phyloP scores from a whole-genome alignment of 2,329 filamentous ascomycete genomes.

The Clarireedia sp. region DNA sequence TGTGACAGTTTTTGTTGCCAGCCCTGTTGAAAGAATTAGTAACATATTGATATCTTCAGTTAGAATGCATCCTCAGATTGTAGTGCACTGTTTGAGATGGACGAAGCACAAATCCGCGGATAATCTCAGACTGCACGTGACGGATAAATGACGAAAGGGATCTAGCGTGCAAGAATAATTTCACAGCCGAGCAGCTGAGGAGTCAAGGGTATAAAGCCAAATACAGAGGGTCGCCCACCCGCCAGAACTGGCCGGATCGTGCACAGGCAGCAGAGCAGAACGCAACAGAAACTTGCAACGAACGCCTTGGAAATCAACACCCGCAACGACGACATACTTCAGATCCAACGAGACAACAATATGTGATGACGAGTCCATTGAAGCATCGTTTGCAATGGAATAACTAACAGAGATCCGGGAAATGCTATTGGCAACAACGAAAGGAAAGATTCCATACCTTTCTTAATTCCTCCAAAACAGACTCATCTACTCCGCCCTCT shows the following conservation, averaged over 20 bases:
- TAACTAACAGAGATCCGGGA: conserved; percentile 1
- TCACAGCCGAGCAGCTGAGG: conserved; percentile 19
- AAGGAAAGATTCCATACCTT: conserved; percentile 50
- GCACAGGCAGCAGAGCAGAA: conserved; percentile 17
- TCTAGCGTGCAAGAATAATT: conserved; percentile 22
- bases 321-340: background rate
- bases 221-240: conserved; percentile 29
- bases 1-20: conserved; percentile 90
- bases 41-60: background rate
- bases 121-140: conserved; percentile 15
- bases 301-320: background rate
- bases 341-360: background rate
- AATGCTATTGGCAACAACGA: conserved; percentile 1
- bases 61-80: no score
- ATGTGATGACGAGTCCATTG: background rate
- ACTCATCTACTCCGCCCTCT: conserved; percentile 85
- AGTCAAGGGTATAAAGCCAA: conserved; percentile 28
- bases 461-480: conserved; percentile 78
- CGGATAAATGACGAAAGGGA: conserved; percentile 10
- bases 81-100: background rate
- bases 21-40: conserved; percentile 48
- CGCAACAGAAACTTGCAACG: background rate
- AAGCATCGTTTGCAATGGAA: background rate
- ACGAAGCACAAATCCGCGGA: background rate
- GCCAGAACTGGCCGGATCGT: conserved; percentile 13